These are phyloP conservation scores for Saccharomycopsis synnaedendra DNA, from an alignment of 805 yeast genomes.

Conservation along the genomic window DNA sequence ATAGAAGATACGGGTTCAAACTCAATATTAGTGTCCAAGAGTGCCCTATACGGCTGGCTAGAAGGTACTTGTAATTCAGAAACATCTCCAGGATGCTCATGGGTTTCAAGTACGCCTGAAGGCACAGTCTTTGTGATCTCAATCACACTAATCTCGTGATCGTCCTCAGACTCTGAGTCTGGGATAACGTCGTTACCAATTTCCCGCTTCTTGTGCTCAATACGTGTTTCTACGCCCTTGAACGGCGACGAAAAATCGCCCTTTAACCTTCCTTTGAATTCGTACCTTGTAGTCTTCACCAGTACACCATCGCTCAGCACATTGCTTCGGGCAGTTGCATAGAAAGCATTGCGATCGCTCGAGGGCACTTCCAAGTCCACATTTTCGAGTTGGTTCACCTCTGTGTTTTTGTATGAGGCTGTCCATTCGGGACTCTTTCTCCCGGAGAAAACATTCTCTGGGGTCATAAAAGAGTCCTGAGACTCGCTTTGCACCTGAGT, in stretches of 20 bases:
- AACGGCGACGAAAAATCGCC: constrained; percentile 7
- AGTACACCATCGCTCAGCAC: no score
- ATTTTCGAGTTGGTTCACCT: neutral
- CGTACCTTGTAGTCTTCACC: constrained; percentile 13
- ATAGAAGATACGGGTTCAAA: no score
- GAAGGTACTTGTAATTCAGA: constrained; percentile 13
- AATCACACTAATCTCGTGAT: constrained; percentile 13
- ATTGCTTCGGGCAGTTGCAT: no score
- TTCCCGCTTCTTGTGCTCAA: constrained; percentile 10
- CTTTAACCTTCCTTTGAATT: constrained; percentile 12
- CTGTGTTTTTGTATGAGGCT: no score
- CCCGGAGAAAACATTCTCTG: no score
- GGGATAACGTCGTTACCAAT: constrained; percentile 5
- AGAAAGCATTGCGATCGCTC: no score
- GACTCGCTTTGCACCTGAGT: no score
- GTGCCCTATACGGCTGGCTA: neutral
- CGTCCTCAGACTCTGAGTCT: constrained; percentile 13
- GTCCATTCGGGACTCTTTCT: no score
- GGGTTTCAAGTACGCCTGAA: neutral
- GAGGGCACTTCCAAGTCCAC: no score
- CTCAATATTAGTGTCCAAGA: no score
- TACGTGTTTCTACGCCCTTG: constrained; percentile 16
- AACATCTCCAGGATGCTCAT: neutral
- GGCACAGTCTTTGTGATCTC: constrained; percentile 8
- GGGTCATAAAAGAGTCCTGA: no score